phyloP scores from a whole-genome alignment of 495 filamentous ascomycete genomes.

The Penicilliopsis zonata region DNA sequence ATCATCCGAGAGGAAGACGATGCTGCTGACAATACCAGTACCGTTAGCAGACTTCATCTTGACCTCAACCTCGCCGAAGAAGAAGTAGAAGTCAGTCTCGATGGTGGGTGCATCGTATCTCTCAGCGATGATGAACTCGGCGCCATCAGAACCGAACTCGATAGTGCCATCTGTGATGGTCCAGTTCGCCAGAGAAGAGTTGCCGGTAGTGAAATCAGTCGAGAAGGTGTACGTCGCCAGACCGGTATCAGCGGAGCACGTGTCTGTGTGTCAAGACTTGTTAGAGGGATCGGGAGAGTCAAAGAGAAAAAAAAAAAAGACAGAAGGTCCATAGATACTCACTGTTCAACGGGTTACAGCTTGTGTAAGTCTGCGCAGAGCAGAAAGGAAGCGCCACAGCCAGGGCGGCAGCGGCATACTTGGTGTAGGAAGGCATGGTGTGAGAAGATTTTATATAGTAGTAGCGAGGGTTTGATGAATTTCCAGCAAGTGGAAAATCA shows the following conservation, averaged over 20 bases:
- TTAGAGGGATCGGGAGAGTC: too few species aligned
- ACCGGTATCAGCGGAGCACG: constrained; percentile 68
- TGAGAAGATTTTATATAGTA: background rate
- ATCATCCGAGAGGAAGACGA: constrained; percentile 64
- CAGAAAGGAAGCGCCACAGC: constrained; percentile 21
- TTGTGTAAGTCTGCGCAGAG: too few species aligned
- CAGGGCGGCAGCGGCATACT: constrained; percentile 22
- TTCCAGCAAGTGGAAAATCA: too few species aligned
- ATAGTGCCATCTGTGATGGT: constrained; percentile 45
- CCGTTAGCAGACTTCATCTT: constrained; percentile 50
- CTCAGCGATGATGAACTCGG: constrained; percentile 49
- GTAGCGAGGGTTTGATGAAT: too few species aligned
- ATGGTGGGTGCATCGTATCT: constrained; percentile 53
- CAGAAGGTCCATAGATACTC: too few species aligned
- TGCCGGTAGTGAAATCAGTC: constrained; percentile 59
- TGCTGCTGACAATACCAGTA: constrained; percentile 55
- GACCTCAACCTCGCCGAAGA: constrained; percentile 55
- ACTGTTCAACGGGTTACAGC: too few species aligned
- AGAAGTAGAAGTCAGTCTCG: constrained; percentile 53
- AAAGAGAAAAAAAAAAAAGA: too few species aligned
- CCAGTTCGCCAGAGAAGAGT: constrained; percentile 50
- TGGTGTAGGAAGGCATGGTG: constrained; percentile 3
- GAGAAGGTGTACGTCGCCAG: constrained; percentile 59
- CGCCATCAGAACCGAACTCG: constrained; percentile 45
- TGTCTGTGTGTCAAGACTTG: too few species aligned